Evolutionary conservation across 2,329 filamentous ascomycete species (phyloP), one percentile per base, ranked within the genome.

Genomic region (Alternaria hordeiaustralica): DNA sequence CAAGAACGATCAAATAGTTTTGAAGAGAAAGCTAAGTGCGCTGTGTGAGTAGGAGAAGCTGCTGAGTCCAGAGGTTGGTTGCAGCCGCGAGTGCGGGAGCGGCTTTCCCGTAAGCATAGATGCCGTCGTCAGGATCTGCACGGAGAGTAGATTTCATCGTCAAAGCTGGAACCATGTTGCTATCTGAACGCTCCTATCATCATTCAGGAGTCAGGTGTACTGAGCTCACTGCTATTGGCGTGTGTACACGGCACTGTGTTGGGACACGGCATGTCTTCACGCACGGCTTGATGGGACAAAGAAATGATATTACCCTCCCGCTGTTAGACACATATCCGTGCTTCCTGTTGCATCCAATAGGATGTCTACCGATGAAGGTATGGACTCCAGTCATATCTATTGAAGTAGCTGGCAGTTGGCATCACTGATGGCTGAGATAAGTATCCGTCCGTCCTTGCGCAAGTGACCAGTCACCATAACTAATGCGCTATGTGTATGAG

Each of bases 281-380:
- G 30, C 49, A 53, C 13, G 49, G 49, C 30, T 53, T 5, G 28
- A 30, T 36, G 15, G 49, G n/a, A 53, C 30, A 53, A 53, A 53
- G 49, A 53, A 21, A 36, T 21, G 28, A 7, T 10, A 23, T 28
- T 8, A 28, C 26, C 15, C 25, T 20, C 11, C 26, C 25, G 25
- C 21, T 21, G 11, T 5, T 7, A 36, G 5, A 25, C 13, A 23
- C 2, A 5, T 41, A 21, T 15, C 28, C 12, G 20, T 53, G 20
- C 49, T 53, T 23, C 6, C 5, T 0, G 11, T 41, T 13, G n/a
- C 3, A 36, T n/a, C 20, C 28, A 53, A n/a, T 10, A 41, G 30
- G 6, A 1, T n/a, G 28, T 12, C 30, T 36, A 20, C 49, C 33
- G 1, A 36, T 4, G 5, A 36, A n/a, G 1, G 3, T 13, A 53